phyloP scores from a whole-genome alignment of 805 yeast genomes.

The Kluyveromyces nonfermentans region DNA sequence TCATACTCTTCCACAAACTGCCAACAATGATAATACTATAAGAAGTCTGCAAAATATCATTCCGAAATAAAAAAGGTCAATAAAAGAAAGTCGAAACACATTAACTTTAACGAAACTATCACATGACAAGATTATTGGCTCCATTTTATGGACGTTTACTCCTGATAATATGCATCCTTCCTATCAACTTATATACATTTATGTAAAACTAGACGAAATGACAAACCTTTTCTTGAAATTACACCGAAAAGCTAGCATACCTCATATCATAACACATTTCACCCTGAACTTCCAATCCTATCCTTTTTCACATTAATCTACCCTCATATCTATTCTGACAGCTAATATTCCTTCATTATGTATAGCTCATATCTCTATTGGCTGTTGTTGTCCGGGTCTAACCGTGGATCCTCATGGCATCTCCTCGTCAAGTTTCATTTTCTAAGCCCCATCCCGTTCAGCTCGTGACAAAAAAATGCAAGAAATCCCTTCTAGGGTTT shows the following conservation, averaged over 20 bases:
- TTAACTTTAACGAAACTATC: background rate
- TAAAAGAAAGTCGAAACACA: background rate
- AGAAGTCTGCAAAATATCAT: too few relatives aligned
- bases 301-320: too few relatives aligned
- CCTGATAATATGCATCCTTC: background rate
- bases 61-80: background rate
- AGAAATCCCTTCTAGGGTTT: background rate
- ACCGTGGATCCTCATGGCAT: background rate
- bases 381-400: background rate
- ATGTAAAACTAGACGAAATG: slow-evolving; percentile 1
- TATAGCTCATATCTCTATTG: background rate
- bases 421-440: background rate
- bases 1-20: too few relatives aligned
- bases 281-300: too few relatives aligned
- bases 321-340: background rate
- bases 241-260: background rate
- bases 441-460: background rate
- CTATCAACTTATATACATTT: background rate
- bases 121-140: too few relatives aligned
- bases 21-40: too few relatives aligned
- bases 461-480: background rate
- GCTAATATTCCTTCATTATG: background rate
- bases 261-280: too few relatives aligned
- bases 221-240: background rate
- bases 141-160: background rate